Evolutionary conservation across 306 rosid genomes (phyloP).

Genomic region (Malus sieversii): DNA sequence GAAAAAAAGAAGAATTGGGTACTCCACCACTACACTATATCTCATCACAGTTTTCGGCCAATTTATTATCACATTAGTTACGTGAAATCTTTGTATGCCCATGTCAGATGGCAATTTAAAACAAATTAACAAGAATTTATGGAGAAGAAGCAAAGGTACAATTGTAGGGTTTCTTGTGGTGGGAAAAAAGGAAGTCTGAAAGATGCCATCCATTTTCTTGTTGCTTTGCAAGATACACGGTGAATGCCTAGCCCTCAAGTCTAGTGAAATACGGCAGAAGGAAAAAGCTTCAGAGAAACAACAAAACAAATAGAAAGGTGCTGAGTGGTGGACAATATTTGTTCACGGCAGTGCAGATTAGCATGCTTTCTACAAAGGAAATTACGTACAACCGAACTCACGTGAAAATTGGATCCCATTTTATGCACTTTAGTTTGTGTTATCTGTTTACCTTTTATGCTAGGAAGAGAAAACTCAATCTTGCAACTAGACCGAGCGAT

Average conservation of each 20-base stretch:
- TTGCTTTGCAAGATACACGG: neutral
- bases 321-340: neutral
- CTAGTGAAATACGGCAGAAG: too few relatives aligned
- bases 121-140: neutral
- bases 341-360: neutral
- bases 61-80: neutral
- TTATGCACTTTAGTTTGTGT: too few relatives aligned
- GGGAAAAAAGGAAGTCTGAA: neutral
- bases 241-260: neutral
- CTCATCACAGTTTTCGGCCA: neutral
- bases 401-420: neutral
- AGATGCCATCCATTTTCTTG: neutral
- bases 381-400: too few relatives aligned
- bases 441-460: too few relatives aligned
- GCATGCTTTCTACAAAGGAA: neutral
- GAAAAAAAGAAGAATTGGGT: neutral
- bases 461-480: too few relatives aligned
- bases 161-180: neutral
- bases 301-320: neutral
- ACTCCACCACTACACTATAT: neutral
- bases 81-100: neutral
- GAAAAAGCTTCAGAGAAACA: neutral
- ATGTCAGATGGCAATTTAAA: neutral
- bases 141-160: neutral
- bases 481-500: too few relatives aligned